Evolutionary conservation across 371 early-diverging fungal genomes (phyloP).

Genomic region (Mortierella sp.): DNA sequence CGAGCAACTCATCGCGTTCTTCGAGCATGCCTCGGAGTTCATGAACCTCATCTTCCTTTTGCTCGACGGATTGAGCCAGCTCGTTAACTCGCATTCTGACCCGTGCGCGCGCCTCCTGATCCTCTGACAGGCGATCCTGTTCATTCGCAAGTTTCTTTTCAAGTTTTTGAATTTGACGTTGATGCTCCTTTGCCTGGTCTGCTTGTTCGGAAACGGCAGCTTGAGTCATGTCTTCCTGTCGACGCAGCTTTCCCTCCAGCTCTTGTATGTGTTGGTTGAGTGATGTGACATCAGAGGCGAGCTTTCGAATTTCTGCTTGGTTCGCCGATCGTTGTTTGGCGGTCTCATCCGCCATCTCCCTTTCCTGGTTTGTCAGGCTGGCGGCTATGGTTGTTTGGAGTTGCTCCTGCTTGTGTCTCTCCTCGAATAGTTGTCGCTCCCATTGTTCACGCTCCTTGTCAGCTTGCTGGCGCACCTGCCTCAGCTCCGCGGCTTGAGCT

Average conservation of each 20-base stretch:
- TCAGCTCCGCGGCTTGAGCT: constrained; percentile 15
- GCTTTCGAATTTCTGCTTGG: constrained; percentile 16
- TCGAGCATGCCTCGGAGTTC: constrained; percentile 15
- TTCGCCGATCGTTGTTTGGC: neutral
- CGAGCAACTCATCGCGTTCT: constrained; percentile 18
- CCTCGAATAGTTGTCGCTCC: constrained; percentile 17
- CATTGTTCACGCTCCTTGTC: constrained; percentile 14
- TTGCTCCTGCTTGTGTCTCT: constrained; percentile 6
- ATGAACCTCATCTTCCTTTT: constrained; percentile 23
- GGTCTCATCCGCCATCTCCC: constrained; percentile 2
- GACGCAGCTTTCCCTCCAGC: constrained; percentile 7
- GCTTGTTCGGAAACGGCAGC: constrained; percentile 11
- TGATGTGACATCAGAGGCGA: constrained; percentile 6
- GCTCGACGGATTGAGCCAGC: constrained; percentile 10
- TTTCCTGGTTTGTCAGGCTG: constrained; percentile 9
- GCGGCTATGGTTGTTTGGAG: constrained; percentile 5
- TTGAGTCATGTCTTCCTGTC: constrained; percentile 1
- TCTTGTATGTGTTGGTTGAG: constrained; percentile 27
- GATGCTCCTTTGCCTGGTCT: constrained; percentile 2
- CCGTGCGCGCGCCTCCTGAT: constrained; percentile 18
- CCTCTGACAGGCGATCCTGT: constrained; percentile 12
- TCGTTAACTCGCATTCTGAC: constrained; percentile 8
- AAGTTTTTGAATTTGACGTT: constrained; percentile 4
- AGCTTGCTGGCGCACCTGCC: constrained; percentile 7
- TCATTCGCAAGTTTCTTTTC: constrained; percentile 26